Conservation (phyloP, 2,329 filamentous ascomycete species). For the Chaetothyriales sp. region DNA sequence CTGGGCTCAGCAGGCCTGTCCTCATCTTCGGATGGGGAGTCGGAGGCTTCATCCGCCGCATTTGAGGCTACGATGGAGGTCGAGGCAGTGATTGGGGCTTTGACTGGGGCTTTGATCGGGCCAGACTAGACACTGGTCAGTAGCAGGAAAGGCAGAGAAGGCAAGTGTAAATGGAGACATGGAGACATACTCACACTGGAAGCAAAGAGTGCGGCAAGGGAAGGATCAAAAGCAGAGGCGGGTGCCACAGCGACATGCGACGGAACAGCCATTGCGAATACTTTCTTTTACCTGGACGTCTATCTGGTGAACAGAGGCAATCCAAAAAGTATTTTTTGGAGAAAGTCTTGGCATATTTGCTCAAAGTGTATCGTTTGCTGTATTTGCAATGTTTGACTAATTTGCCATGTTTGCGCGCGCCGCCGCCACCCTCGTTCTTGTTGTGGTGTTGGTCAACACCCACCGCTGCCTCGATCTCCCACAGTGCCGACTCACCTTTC, state of each 20-base stretch:
- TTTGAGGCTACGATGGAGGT: slow-evolving; percentile 4
- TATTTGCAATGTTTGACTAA: not conserved
- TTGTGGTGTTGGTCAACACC: not conserved
- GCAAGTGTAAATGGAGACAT: not conserved
- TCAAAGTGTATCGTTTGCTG: not conserved
- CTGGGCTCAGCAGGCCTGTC: slow-evolving; percentile 1
- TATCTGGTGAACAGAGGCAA: not conserved
- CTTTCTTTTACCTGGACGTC: not conserved
- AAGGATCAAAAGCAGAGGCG: slow-evolving; percentile 42
- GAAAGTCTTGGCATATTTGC: not conserved
- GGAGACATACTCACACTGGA: slow-evolving; percentile 45
- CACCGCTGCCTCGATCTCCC: not conserved
- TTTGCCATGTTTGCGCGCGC: not conserved
- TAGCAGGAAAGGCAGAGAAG: not conserved
- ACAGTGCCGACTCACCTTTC: not conserved
- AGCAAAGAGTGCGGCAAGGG: slow-evolving; percentile 54
- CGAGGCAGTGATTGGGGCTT: slow-evolving; percentile 21
- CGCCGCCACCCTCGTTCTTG: not conserved
- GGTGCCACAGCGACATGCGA: not conserved
- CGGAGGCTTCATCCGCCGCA: not conserved
- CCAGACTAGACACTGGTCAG: slow-evolving; percentile 17
- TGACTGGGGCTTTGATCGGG: slow-evolving; percentile 23
- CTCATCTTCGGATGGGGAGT: not conserved
- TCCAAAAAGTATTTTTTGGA: not conserved
- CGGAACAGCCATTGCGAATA: not conserved